phyloP scores from a whole-genome alignment of 2,329 filamentous ascomycete species.

The Calonectria multiphialidica region DNA sequence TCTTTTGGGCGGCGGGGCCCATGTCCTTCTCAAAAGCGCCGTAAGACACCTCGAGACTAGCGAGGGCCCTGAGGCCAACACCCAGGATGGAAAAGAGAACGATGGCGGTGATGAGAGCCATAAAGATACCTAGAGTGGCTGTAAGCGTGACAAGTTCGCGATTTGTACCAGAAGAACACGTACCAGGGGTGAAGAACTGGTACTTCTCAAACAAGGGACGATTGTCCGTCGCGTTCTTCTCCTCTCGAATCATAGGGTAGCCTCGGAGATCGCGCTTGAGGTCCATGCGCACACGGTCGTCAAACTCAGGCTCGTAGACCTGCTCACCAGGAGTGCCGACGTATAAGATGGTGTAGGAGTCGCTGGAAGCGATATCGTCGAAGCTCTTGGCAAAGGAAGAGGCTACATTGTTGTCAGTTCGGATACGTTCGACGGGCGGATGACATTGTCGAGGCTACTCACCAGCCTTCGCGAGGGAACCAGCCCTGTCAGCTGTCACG shows the following conservation, averaged over 20 bases:
- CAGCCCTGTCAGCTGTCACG: constrained; percentile 57
- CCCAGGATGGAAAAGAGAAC: constrained; percentile 83
- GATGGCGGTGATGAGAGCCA: constrained; percentile 79
- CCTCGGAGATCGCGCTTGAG: constrained; percentile 72
- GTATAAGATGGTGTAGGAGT: constrained; percentile 81
- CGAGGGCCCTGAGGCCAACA: constrained; percentile 81
- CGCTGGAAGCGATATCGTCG: constrained; percentile 50
- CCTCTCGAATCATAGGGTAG: constrained; percentile 47
- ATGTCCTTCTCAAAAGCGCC: constrained; percentile 97
- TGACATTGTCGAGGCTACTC: constrained; percentile 27
- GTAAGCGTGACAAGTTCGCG: constrained; percentile 14
- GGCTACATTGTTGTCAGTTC: constrained; percentile 49
- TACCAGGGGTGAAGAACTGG: constrained; percentile 92
- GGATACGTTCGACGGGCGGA: neutral
- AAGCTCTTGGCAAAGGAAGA: constrained; percentile 64
- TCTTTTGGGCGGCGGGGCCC: constrained; percentile 90
- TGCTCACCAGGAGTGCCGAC: constrained; percentile 70
- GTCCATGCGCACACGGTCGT: constrained; percentile 75
- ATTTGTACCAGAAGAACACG: neutral
- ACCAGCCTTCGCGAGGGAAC: constrained; percentile 63
- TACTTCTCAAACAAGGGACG: constrained; percentile 88
- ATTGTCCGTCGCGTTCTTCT: constrained; percentile 56
- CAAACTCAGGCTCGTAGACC: constrained; percentile 75
- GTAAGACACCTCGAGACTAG: constrained; percentile 89
- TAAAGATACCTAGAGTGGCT: constrained; percentile 80